A percentile compares a stretch with the other conserved stretches of the same genome.
Conservation (phyloP, 2,329 filamentous ascomycete species). For the Rhynchosporium graminicola region DNA sequence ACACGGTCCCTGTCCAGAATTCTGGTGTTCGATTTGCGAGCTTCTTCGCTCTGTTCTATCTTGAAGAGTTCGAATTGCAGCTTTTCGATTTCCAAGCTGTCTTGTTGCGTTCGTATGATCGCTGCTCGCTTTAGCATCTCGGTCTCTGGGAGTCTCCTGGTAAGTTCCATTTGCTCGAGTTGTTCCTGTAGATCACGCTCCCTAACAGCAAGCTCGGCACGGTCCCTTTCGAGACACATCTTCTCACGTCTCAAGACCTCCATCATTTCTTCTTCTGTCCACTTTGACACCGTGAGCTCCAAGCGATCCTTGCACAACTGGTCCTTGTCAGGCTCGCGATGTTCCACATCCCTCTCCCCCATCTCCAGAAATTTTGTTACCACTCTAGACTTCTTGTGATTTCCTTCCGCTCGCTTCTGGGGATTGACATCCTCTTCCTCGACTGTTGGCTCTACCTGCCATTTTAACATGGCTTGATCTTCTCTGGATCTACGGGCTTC, state of each 20-base stretch:
- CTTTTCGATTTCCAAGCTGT: neutral
- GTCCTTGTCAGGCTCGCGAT: neutral
- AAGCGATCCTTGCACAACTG: neutral
- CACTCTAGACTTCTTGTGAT: neutral
- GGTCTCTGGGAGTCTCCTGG: neutral
- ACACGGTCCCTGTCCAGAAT: slow-evolving; percentile 1
- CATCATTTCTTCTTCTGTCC: neutral
- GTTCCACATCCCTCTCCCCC: too few species aligned
- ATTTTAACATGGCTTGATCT: neutral
- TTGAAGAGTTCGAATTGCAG: neutral
- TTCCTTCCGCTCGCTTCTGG: neutral
- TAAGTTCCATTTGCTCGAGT: neutral
- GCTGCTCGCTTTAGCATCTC: neutral
- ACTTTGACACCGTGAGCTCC: too few species aligned
- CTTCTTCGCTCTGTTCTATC: neutral
- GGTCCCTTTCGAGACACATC: neutral
- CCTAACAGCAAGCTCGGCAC: neutral
- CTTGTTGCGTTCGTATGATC: neutral
- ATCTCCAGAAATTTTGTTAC: neutral
- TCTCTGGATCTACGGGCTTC: neutral
- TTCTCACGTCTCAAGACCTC: neutral
- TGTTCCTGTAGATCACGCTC: neutral
- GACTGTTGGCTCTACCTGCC: neutral
- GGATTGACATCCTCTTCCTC: neutral
- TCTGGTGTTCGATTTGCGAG: neutral